Evolutionary conservation across 495 filamentous ascomycete species (phyloP), one percentile per base, ranked within the genome.

Genomic region (Podospora bellae-mahoneyi): DNA sequence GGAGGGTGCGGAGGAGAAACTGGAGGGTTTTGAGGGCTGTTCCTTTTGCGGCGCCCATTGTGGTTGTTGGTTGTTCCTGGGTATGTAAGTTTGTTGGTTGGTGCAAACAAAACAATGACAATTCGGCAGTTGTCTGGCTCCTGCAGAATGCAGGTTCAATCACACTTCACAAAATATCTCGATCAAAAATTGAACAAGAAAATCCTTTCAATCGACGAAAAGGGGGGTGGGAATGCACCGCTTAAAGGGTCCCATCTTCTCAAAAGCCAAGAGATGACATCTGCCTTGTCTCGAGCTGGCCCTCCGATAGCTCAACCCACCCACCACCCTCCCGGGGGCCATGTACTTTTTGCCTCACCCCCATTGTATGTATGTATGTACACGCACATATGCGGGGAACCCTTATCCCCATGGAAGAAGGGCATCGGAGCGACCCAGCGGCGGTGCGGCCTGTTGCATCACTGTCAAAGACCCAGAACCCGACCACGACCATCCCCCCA

Each of bases 1-100:
- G 84, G n/a, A 96, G 77, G 59, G 80, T 72, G 68, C 91, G 89
- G 68, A 92, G 76, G 73, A 88, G 81, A 69, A 88, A 85, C 68
- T 88, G 86, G 39, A 88, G 74, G 59, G 84, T 76, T 69, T 89
- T 88, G 59, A 93, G 86, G 69, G 87, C 79, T 27, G 88, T 76
- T 68, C 88, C 87, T 48, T 48, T 48, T 10, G 39, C 39, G 5
- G 39, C 5, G 5, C 39, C 39, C 39, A 48, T 48, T 16, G 39
- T 13, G 39, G 23, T 23, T 23, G 23, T 23, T 23, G 23, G 23
- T 23, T 23, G 23, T 23, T 23, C 23, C 23, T 23, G 15, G 39
- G 15, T 48, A 16, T 48, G 5, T 48, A 16, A 13, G 5, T 0
- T 48, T 48, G 39, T 10, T 39, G 34, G 5, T 39, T 39, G 34